Base-by-base conservation (phyloP, 2,329 filamentous ascomycete genomes). In the Epicoccum sorghinum region DNA sequence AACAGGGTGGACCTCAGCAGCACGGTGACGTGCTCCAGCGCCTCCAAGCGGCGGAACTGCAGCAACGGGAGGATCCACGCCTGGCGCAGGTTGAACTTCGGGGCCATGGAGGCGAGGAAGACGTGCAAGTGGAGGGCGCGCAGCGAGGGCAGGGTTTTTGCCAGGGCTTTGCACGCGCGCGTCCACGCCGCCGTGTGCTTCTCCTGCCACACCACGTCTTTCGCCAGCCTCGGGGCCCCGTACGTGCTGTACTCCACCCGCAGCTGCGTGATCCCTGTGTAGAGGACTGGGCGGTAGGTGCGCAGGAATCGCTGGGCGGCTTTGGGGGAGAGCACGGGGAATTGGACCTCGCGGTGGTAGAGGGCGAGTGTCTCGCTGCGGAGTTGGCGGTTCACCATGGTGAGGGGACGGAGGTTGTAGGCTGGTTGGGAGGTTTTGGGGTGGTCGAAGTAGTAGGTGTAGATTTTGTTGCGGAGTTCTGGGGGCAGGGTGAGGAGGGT, bases 381-480 rank as follows among this genome's bases (percentile, higher is more conserved):
- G 6, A 73, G 41, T 32, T 66, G 64, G 47, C 68, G 71, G 60
- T 66, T 71, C 12, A 69, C 65, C 1, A 70, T 59, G 41, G 62
- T 48, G 3, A 76, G 55, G 22, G 67, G 47, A 55, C 68, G n/a
- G 69, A 44, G 0, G 70, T 71, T 7, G 42, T 57, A 9, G 24
- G n/a, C 73, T 71, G 74, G 7, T 58, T 59, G 5, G 5, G 35
- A 9, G 24, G 37, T n/a, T 64, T 7, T 7, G 40, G 55, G 52
- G n/a, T 67, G 42, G 32, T 58, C 41, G 48, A 74, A 74, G 61
- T 70, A 73, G 60, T 65, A 68, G 7, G 46, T 52, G 62, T 82
- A 85, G 43, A 85, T 81, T 1, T 69, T 62, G 55, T 74, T 72
- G 49, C 83, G 78, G 12, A 85, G 60, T 62, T 85, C 83, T 13